A percentile compares a stretch with the other conserved stretches of the same genome.
Conservation (phyloP, 148 eudicot species). For the Cornus controversa region DNA sequence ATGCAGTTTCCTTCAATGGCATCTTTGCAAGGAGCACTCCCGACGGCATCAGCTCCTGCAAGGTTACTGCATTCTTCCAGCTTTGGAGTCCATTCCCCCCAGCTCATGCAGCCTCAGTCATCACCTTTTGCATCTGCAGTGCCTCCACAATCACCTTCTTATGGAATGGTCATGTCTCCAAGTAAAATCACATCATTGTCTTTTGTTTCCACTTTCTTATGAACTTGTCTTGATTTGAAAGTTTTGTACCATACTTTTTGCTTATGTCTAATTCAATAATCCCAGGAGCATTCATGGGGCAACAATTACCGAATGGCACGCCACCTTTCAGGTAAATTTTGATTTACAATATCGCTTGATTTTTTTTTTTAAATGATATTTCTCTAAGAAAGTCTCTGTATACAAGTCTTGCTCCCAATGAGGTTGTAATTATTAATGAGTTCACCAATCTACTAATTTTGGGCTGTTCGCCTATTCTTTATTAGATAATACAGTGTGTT, state of each 20-base stretch:
- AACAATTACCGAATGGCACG: constrained; percentile 29
- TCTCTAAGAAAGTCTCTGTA: neutral
- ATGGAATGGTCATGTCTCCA: constrained; percentile 27
- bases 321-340: constrained; percentile 42
- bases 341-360: neutral
- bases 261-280: constrained; percentile 8
- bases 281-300: constrained; percentile 53
- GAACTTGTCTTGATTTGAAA: neutral
- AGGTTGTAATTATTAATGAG: neutral
- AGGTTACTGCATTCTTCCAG: constrained; percentile 2
- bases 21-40: constrained; percentile 45
- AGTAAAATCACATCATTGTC: constrained; percentile 18
- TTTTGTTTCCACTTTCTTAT: neutral
- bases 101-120: constrained; percentile 27
- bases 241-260: neutral
- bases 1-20: constrained; percentile 47
- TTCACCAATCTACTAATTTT: neutral
- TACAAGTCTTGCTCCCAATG: neutral
- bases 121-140: constrained; percentile 28
- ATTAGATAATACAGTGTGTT: neutral
- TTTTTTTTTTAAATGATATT: neutral
- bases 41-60: constrained; percentile 33
- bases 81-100: constrained; percentile 3
- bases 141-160: constrained; percentile 19
- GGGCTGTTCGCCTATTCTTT: neutral